Evolutionary conservation across 2,329 filamentous ascomycete genomes (phyloP).

Genomic region (Ascochyta clinopodiicola): DNA sequence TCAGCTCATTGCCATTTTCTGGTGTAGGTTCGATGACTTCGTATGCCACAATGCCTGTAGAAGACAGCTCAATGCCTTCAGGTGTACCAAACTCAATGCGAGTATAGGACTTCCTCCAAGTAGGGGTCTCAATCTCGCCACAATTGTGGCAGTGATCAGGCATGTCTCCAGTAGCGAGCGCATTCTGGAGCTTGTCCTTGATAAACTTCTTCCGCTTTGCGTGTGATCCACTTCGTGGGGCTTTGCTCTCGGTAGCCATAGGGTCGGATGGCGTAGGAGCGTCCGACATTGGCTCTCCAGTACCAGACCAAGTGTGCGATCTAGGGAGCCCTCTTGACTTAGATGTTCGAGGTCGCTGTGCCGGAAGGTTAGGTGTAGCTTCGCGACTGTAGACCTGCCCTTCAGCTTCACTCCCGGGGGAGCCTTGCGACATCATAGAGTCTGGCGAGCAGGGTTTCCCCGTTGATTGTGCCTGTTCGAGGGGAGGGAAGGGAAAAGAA

Average conservation of each 20-base stretch:
- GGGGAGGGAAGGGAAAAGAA: constrained; percentile 6
- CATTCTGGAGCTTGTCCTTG: constrained; percentile 60
- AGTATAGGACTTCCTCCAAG: constrained; percentile 93
- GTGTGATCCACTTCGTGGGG: constrained; percentile 56
- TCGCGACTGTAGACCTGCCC: constrained; percentile 30
- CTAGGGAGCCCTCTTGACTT: constrained; percentile 42
- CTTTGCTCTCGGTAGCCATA: constrained; percentile 4
- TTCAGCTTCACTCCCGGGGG: constrained; percentile 28
- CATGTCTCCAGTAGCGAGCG: constrained; percentile 79
- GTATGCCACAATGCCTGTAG: constrained; percentile 68
- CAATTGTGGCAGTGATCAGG: constrained; percentile 92
- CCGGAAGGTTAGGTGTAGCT: constrained; percentile 30
- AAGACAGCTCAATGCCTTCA: constrained; percentile 71
- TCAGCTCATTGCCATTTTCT: constrained; percentile 65
- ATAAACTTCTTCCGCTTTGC: constrained; percentile 72
- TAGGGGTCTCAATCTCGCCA: constrained; percentile 92
- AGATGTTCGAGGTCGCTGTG: constrained; percentile 23
- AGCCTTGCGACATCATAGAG: constrained; percentile 22
- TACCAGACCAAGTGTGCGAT: constrained; percentile 49
- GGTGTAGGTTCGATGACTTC: constrained; percentile 50
- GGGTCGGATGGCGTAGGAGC: constrained; percentile 32
- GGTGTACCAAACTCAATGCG: constrained; percentile 75
- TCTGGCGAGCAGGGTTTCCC: constrained; percentile 30
- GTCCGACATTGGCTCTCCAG: constrained; percentile 44
- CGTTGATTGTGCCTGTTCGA: constrained; percentile 8